Evolutionary conservation across 371 early-diverging fungal species (phyloP), one percentile per base, ranked within the genome.

Genomic region (Mucor circinelloides): DNA sequence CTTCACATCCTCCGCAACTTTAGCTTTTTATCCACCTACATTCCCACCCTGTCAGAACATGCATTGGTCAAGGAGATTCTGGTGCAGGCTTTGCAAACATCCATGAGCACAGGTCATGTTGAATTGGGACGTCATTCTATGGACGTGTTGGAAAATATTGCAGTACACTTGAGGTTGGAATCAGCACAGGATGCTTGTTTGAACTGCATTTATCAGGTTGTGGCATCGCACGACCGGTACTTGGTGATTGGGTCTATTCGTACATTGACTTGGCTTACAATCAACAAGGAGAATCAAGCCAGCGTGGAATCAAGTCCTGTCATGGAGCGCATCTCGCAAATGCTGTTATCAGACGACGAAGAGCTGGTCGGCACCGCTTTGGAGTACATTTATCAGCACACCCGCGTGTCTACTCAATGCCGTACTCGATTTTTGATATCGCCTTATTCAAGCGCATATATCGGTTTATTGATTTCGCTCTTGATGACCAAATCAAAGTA

Each of bases 1-100:
- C 76, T 93, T 57, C 93, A 91, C 58, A 86, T 92, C 34, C 65
- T 92, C 3, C 85, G 92, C 52, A 94, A 94, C 65, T 80, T 93
- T 52, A 89, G 92, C 0, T 87, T 91, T 68, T 69, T 90, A 54
- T 81, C 87, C 0, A 77, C 81, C 50, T 89, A 89, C 57, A 80
- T 85, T 5, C 61, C 73, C 8, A 73, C 82, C 2, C 73, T 92
- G 19, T 79, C 84, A 15, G 67, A 79, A 6, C 76, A 87, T 64
- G 50, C 60, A 12, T 59, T 55, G 6, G 73, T 90, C 55, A 75
- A 85, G 38, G 79, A 81, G 15, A 70, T 89, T 60, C 62, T 94
- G 15, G 72, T 82, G 5, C 79, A 78, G 21, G 73, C 83, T 13
- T 66, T 92, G 3, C 82, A 87, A 2, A 76, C 91, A 36, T 87